Evolutionary conservation across 345 rosid genomes (phyloP), one percentile per base, ranked within the genome.

Genomic region (Gossypium thurberi): DNA sequence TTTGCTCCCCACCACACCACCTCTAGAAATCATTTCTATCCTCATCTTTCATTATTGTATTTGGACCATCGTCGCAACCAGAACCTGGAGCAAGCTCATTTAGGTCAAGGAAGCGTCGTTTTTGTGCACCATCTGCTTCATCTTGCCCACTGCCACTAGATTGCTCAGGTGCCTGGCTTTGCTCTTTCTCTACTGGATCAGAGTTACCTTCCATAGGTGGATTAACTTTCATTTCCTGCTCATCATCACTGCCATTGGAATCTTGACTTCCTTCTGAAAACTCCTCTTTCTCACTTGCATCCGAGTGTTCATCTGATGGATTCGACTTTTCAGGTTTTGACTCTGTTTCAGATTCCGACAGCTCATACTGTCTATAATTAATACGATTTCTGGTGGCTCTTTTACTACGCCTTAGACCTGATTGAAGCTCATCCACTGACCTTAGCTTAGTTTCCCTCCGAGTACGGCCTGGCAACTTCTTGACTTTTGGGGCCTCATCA

Each of bases 341-440:
- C 77, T 90, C 98, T 74, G 87, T 78, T 79, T 93, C 98, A 59
- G 99, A 93, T 50, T 91, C 99, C 2, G 98, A 90, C 71, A 85
- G 51, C 73, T 93, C 98, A 48, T 90, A 91, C 69, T 90, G 96
- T 77, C 80, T 83, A 80, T 96, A 96, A 77, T 93, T 85, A 47
- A 93, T 82, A 69, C 78, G 88, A 78, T 85, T 91, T 73, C 91
- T 81, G 6, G 92, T 90, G 33, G 95, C 87, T 82, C 99, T 89
- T 82, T 82, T 96, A 82, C 99, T 96, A 44, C 98, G 97, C 80
- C 99, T 90, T 65, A 96, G 81, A 79, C 99, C 97, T 63, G 91
- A 84, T 79, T 87, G 97, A 25, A 90, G 78, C 72, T 90, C 87
- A 76, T 78, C 89, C 61, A 88, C 93, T 6, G 92, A 90, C 76